phyloP scores from a whole-genome alignment of 495 filamentous ascomycete species.

The Aspergillus diversus region DNA sequence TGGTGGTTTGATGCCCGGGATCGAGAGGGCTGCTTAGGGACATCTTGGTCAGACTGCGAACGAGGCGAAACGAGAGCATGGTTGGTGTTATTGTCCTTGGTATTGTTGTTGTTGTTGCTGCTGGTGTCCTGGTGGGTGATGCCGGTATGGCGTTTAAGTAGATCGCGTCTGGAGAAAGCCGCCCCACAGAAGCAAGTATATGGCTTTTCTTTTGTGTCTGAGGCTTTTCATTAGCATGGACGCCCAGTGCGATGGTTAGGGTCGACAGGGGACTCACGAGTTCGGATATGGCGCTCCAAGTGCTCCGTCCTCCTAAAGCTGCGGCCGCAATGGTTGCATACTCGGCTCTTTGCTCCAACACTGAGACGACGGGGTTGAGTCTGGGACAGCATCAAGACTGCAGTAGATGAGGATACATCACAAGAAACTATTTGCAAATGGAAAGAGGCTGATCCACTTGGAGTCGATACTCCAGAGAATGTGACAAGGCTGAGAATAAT shows the following conservation, averaged over 20 bases:
- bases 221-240: conserved; percentile 27
- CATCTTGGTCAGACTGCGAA: conserved; percentile 31
- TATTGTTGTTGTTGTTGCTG: not conserved
- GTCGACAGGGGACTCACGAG: conserved; percentile 40
- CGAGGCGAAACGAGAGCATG: conserved; percentile 31
- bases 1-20: conserved; percentile 17
- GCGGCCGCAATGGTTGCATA: conserved; percentile 46
- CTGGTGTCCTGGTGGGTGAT: conserved; percentile 40
- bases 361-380: conserved; percentile 36
- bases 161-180: conserved; percentile 56
- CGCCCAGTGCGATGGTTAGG: not conserved
- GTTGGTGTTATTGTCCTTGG: not conserved
- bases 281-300: conserved; percentile 58
- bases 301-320: conserved; percentile 52
- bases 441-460: conserved; percentile 18
- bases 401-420: conserved; percentile 24
- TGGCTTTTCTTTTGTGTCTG: conserved; percentile 60
- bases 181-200: conserved; percentile 59
- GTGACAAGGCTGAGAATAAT: conserved; percentile 13
- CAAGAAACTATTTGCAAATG: not conserved
- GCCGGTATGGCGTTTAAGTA: conserved; percentile 55
- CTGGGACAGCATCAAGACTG: conserved; percentile 36
- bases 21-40: conserved; percentile 16
- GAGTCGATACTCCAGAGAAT: conserved; percentile 8
- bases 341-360: conserved; percentile 39